A percentile compares a stretch with the other conserved stretches of the same genome.
phyloP scores from a whole-genome alignment of 1,284 basidiomycete genomes.

The Ceratobasidium sp. region DNA sequence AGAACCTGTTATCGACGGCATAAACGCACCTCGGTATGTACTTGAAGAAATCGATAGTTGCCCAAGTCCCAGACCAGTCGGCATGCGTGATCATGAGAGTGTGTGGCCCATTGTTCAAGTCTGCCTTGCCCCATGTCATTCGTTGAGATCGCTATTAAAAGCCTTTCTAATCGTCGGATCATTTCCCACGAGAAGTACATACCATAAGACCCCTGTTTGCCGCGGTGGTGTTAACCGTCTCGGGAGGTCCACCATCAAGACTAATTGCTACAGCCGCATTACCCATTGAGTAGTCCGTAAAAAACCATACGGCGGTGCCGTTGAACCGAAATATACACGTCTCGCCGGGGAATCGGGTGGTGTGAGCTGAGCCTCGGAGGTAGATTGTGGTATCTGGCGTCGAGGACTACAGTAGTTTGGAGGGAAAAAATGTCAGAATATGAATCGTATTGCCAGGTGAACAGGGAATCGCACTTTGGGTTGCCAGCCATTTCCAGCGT shows the following conservation, averaged over 20 bases:
- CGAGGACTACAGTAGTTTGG: too few relatives aligned
- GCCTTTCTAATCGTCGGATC: neutral
- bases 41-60: constrained; percentile 22
- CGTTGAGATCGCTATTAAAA: constrained; percentile 6
- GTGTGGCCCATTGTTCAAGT: constrained; percentile 13
- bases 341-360: constrained; percentile 9
- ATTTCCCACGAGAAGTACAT: neutral
- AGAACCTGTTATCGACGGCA: too few relatives aligned
- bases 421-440: too few relatives aligned
- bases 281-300: constrained; percentile 9
- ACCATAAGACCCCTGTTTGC: neutral
- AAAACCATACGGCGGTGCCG: constrained; percentile 31
- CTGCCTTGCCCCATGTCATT: constrained; percentile 21
- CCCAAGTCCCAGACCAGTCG: neutral
- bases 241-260: constrained; percentile 12
- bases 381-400: constrained; percentile 9
- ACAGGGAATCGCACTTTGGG: too few relatives aligned
- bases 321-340: constrained; percentile 13
- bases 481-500: constrained; percentile 12
- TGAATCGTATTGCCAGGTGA: too few relatives aligned
- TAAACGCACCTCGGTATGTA: constrained; percentile 22
- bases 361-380: neutral
- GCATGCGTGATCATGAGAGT: constrained; percentile 15
- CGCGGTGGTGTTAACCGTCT: constrained; percentile 1
- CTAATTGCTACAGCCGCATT: constrained; percentile 11